These are phyloP conservation scores for Hypoxylon sp. DNA, from an alignment of 2,329 filamentous ascomycete species.

Conservation along the genomic window DNA sequence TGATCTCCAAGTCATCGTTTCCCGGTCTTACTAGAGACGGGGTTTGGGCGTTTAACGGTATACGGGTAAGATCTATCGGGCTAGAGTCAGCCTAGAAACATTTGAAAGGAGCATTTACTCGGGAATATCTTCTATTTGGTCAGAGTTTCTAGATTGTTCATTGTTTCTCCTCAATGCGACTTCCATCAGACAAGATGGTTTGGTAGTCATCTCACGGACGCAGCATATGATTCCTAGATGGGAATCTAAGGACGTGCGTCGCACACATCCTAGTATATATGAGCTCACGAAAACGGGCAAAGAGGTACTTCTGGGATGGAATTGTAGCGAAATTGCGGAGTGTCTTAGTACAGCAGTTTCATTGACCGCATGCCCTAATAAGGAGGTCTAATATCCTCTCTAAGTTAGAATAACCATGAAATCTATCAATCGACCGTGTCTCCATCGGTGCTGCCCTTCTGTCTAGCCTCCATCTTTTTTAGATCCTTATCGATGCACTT, in stretches of 20 bases:
- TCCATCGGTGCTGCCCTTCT: slow-evolving; percentile 3
- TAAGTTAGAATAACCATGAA: background rate
- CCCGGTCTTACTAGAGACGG: background rate
- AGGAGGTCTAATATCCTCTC: background rate
- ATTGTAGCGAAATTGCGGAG: background rate
- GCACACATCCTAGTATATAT: background rate
- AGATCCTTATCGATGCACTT: slow-evolving; percentile 59
- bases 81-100: background rate
- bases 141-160: background rate
- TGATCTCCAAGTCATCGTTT: background rate
- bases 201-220: too few species aligned
- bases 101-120: background rate
- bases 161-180: too few species aligned
- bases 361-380: background rate
- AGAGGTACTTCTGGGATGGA: background rate
- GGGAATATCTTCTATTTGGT: background rate
- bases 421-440: slow-evolving; percentile 12
- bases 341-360: background rate
- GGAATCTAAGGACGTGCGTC: too few species aligned
- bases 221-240: too few species aligned
- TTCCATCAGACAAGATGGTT: too few species aligned
- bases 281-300: background rate
- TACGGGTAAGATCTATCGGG: background rate
- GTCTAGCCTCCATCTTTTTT: slow-evolving; percentile 50
- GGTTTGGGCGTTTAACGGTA: background rate